Percentiles rank a stretch among this genome's conserved stretches.
Conservation (phyloP, 306 rosid genomes). For the Chamaecrista fasciculata region DNA sequence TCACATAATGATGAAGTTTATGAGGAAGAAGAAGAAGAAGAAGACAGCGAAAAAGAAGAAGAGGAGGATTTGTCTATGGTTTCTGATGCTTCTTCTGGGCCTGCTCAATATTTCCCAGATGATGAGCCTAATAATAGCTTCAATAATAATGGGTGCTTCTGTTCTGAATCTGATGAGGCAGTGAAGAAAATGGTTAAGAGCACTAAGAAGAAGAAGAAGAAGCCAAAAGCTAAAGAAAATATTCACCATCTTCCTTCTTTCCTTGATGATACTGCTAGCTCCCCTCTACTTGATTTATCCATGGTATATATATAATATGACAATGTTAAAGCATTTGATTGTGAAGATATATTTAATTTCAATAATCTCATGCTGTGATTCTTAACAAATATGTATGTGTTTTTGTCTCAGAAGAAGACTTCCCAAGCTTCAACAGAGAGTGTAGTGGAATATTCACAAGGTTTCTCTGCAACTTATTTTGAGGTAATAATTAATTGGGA, state of each 20-base stretch:
- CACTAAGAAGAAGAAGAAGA: conserved; percentile 60
- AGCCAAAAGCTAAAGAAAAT: conserved; percentile 47
- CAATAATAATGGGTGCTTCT: conserved; percentile 42
- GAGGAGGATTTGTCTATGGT: conserved; percentile 91
- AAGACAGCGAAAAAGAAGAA: conserved; percentile 34
- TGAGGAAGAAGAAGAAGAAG: conserved; percentile 19
- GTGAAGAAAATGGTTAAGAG: conserved; percentile 32
- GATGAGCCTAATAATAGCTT: conserved; percentile 37
- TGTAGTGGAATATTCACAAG: conserved; percentile 65
- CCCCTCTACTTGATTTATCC: conserved; percentile 60
- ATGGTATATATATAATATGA: no score
- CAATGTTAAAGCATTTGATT: conserved; percentile 15
- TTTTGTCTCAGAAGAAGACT: conserved; percentile 50
- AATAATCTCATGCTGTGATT: conserved; percentile 7
- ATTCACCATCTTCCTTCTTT: conserved; percentile 43
- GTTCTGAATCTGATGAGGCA: conserved; percentile 39
- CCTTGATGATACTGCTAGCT: conserved; percentile 96
- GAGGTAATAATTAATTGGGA: conserved; percentile 43
- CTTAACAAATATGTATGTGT: not conserved
- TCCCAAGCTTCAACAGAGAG: conserved; percentile 59
- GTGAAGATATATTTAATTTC: no score
- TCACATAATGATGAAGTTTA: conserved; percentile 32
- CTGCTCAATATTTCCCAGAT: conserved; percentile 77
- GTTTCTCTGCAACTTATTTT: conserved; percentile 79
- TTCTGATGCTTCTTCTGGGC: conserved; percentile 99